Conservation (phyloP, 805 yeast genomes). For the Millerozyma acaciae region DNA sequence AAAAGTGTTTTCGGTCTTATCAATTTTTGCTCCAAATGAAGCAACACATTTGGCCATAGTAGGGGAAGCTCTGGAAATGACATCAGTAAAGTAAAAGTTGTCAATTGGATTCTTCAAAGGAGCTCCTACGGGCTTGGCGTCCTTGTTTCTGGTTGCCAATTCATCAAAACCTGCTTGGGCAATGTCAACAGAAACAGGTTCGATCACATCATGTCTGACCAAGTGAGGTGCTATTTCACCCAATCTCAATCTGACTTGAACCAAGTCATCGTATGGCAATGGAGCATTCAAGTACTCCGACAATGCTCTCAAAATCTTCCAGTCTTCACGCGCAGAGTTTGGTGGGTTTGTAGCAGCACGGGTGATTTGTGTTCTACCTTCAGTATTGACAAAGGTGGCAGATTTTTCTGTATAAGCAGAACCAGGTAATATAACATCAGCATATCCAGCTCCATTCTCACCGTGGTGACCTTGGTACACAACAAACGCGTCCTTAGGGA, state of each 20-base stretch:
- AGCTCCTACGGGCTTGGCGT: slow-evolving; percentile 37
- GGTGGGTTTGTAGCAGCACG: slow-evolving; percentile 87
- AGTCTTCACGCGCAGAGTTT: slow-evolving; percentile 87
- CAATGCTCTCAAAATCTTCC: slow-evolving; percentile 82
- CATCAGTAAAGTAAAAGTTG: slow-evolving; percentile 86
- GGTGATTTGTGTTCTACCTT: slow-evolving; percentile 81
- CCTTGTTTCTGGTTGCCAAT: slow-evolving; percentile 34
- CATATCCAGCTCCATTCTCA: slow-evolving; percentile 81
- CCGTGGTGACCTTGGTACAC: slow-evolving; percentile 92
- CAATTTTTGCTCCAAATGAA: slow-evolving; percentile 63
- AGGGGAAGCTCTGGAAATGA: slow-evolving; percentile 79
- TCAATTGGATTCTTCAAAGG: slow-evolving; percentile 67
- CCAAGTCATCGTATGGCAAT: slow-evolving; percentile 72
- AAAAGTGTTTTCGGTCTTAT: slow-evolving; percentile 49
- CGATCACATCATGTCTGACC: slow-evolving; percentile 69
- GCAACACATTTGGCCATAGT: slow-evolving; percentile 87
- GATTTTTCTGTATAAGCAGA: slow-evolving; percentile 86
- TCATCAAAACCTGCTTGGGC: slow-evolving; percentile 55
- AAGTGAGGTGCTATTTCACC: slow-evolving; percentile 79
- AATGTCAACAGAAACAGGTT: slow-evolving; percentile 57
- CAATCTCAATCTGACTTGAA: slow-evolving; percentile 64
- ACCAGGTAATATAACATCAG: slow-evolving; percentile 84
- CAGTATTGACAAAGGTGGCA: slow-evolving; percentile 83
- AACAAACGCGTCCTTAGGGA: slow-evolving; percentile 83
- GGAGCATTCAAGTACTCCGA: slow-evolving; percentile 70